Percentiles rank a stretch among this genome's conserved stretches.
Evolutionary conservation across 768 basidiomycete genomes (phyloP).

Genomic region (Lactarius tabidus): DNA sequence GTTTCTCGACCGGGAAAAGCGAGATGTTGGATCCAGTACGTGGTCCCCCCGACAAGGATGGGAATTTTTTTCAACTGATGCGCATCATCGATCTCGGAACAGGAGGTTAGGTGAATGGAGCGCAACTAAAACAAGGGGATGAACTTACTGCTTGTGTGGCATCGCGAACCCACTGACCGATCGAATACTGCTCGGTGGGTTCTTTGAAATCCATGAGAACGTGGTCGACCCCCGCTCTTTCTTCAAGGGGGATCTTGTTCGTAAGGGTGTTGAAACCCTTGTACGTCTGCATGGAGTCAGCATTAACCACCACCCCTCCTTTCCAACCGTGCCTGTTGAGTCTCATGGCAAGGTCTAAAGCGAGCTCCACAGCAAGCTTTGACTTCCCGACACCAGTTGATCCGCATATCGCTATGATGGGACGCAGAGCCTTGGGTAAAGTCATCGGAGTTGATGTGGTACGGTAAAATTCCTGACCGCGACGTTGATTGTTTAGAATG

Average conservation of each 20-base stretch:
- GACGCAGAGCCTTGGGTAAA: slow-evolving; percentile 39
- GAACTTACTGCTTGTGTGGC: slow-evolving; percentile 67
- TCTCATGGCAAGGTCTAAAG: slow-evolving; percentile 48
- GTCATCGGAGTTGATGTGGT: neutral
- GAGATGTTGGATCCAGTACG: slow-evolving; percentile 97
- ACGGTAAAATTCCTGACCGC: neutral
- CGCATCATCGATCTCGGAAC: slow-evolving; percentile 66
- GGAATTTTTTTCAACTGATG: slow-evolving; percentile 63
- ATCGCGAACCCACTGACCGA: slow-evolving; percentile 85
- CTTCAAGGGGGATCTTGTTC: slow-evolving; percentile 79
- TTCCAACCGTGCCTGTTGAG: slow-evolving; percentile 42
- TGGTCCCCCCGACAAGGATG: slow-evolving; percentile 91
- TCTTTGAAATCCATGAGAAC: slow-evolving; percentile 84
- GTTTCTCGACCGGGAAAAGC: slow-evolving; percentile 81
- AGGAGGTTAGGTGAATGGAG: slow-evolving; percentile 9
- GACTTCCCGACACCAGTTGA: slow-evolving; percentile 98
- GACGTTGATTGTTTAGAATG: no score
- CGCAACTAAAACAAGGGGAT: neutral
- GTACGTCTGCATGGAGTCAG: slow-evolving; percentile 98
- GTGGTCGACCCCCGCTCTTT: slow-evolving; percentile 81
- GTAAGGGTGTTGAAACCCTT: slow-evolving; percentile 88
- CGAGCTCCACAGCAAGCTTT: slow-evolving; percentile 84
- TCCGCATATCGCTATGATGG: slow-evolving; percentile 83
- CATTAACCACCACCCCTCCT: slow-evolving; percentile 81
- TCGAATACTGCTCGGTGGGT: slow-evolving; percentile 83